A percentile compares a stretch with the other conserved stretches of the same genome.
Evolutionary conservation across 2,329 filamentous ascomycete genomes (phyloP).

Genomic region (Parasarocladium wereldwijsianum): DNA sequence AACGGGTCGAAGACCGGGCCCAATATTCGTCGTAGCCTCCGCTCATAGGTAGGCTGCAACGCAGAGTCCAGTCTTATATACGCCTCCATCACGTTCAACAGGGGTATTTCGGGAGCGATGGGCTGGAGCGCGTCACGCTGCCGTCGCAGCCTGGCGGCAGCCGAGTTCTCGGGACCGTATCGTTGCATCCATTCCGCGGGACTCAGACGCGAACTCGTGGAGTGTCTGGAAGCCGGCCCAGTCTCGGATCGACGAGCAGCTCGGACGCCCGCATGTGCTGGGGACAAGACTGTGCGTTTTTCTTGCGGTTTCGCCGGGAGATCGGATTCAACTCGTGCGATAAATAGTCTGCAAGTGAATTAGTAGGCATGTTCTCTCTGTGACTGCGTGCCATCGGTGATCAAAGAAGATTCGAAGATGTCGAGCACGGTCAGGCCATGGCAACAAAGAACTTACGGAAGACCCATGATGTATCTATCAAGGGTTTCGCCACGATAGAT

Average conservation of each 20-base stretch:
- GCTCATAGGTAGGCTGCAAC: too few species aligned
- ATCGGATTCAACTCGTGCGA: constrained; percentile 30
- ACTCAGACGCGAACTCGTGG: too few species aligned
- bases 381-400: constrained; percentile 3
- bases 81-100: too few species aligned
- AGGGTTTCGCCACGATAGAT: not conserved
- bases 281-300: constrained; percentile 1
- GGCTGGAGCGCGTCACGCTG: too few species aligned
- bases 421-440: not conserved
- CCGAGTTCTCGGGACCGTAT: not conserved
- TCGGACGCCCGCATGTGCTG: constrained; percentile 1
- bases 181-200: not conserved
- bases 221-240: not conserved
- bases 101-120: too few species aligned
- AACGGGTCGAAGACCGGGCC: too few species aligned
- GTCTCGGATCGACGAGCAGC: not conserved
- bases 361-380: constrained; percentile 8
- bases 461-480: constrained; percentile 22
- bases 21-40: too few species aligned
- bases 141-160: not conserved
- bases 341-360: constrained; percentile 25
- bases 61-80: too few species aligned
- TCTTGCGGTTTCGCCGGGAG: constrained; percentile 16
- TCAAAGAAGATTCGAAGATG: not conserved
- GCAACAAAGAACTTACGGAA: constrained; percentile 26